Evolutionary conservation across 495 filamentous ascomycete species (phyloP).

Genomic region (Jackrogersella multiformis): DNA sequence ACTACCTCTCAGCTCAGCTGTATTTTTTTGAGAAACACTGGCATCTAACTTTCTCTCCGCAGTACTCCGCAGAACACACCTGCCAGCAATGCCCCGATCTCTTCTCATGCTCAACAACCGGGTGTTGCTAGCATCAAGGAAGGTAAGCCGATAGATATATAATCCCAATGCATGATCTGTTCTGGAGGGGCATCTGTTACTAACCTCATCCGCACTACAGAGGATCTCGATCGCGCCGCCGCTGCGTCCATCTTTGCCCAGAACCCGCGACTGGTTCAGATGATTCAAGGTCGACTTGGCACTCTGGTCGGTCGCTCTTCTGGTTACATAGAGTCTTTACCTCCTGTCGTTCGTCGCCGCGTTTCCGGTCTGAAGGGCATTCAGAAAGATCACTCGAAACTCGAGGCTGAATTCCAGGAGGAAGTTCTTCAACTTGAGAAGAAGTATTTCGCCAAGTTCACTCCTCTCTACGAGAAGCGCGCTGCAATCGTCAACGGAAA

Average conservation of each 20-base stretch:
- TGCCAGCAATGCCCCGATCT: conserved; percentile 93
- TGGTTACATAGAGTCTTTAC: conserved; percentile 97
- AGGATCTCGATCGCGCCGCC: conserved; percentile 86
- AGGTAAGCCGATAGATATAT: conserved; percentile 67
- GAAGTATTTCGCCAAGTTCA: conserved; percentile 99
- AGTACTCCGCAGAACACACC: conserved; percentile 98
- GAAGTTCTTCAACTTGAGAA: conserved; percentile 98
- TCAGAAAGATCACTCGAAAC: conserved; percentile 97
- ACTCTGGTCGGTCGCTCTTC: conserved; percentile 93
- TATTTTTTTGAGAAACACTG: conserved; percentile 38
- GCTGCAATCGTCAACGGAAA: conserved; percentile 90
- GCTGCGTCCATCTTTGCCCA: conserved; percentile 92
- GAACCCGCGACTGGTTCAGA: conserved; percentile 90
- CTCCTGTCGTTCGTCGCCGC: conserved; percentile 84
- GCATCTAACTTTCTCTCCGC: conserved; percentile 40
- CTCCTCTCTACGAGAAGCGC: conserved; percentile 95
- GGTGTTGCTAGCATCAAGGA: conserved; percentile 96
- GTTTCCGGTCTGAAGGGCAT: conserved; percentile 96
- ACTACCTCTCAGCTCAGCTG: not conserved
- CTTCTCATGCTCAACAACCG: conserved; percentile 95
- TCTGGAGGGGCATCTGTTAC: conserved; percentile 22
- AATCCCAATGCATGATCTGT: conserved; percentile 4
- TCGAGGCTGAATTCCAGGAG: conserved; percentile 98
- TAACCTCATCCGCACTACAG: conserved; percentile 58
- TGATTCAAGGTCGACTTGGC: conserved; percentile 97